Base-by-base conservation (phyloP, 164 flowering plant species). In the Nymphaea colorata region DNA sequence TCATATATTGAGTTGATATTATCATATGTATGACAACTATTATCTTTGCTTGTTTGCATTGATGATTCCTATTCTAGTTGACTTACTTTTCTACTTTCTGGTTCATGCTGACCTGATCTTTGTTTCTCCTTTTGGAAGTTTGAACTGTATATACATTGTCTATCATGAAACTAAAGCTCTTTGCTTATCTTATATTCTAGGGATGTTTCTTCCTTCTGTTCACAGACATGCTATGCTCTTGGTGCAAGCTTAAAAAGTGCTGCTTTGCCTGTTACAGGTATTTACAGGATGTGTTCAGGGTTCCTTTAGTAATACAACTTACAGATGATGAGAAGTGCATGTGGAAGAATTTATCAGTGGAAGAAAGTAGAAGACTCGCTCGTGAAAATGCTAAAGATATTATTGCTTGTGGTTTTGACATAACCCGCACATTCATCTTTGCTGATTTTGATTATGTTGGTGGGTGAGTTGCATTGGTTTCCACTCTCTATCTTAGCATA, bases 401-500 rank as follows among this genome's bases (percentile, higher is more conserved):
- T 41, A 94, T 94, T 78, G 98, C 97, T 41, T 94, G 98, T 82
- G 98, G 98, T n/a, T 91, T 94, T 78, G 98, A 94, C 70, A 67
- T 91, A 61, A 73, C 91, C 4, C 85, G 70, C 75, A 94, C 98
- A 16, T 94, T 94, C 81, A 91, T 94, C 64, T 91, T 91, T 84
- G 82, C 92, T 4, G 93, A 94, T 76, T 94, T 94, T 78, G 87
- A 88, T 74, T 91, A 82, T 81, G 89, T 88, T 70, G 94, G 96
- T 62, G 92, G 99, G 99, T 90, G 66, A 80, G 93, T 86, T 71
- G 3, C 64, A 66, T 60, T 67, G 41, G 43, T 4, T 12, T 64
- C 36, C 36, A 25, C 11, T 71, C 64, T 43, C 36, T 25, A 25
- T 25, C 36, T 25, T 25, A 25, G 36, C 36, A 25, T 25, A 25